Conservation (phyloP, 176 grass and related monocot species). For the Thinopyrum elongatum region DNA sequence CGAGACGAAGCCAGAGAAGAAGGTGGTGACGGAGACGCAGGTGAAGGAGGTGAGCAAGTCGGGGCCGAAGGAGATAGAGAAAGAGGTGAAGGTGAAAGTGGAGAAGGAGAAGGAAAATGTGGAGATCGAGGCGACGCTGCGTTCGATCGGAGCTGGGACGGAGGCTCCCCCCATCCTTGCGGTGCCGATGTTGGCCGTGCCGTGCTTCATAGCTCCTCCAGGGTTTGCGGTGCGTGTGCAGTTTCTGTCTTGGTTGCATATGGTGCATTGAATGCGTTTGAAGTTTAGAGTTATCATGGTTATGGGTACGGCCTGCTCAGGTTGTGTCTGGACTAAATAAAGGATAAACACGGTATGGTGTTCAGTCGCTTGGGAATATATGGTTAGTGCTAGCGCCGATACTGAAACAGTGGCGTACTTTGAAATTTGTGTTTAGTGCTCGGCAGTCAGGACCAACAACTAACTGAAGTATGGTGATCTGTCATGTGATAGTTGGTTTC, state of each 20-base stretch:
- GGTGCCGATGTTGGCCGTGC: slow-evolving; percentile 60
- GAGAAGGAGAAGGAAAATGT: slow-evolving; percentile 32
- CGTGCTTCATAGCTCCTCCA: slow-evolving; percentile 55
- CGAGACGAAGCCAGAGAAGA: slow-evolving; percentile 2
- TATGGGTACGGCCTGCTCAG: background rate
- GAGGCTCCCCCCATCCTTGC: slow-evolving; percentile 45
- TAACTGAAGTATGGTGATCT: background rate
- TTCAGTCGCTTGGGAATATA: background rate
- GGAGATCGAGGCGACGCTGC: slow-evolving; percentile 28
- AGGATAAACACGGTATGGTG: background rate
- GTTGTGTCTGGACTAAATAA: background rate
- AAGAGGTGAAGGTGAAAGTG: background rate
- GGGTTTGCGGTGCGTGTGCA: slow-evolving; percentile 64
- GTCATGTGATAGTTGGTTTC: background rate
- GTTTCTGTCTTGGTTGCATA: slow-evolving; percentile 16
- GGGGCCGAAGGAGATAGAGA: background rate
- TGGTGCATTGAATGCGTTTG: background rate
- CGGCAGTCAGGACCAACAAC: background rate
- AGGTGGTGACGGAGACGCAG: background rate
- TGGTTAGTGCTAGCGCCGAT: background rate
- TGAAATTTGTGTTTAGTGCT: background rate
- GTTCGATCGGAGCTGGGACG: slow-evolving; percentile 6
- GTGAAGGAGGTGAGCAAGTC: background rate
- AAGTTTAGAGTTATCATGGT: slow-evolving; percentile 12
- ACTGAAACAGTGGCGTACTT: background rate